Conservation (phyloP, 805 yeast species). For the Brettanomyces sp. region DNA sequence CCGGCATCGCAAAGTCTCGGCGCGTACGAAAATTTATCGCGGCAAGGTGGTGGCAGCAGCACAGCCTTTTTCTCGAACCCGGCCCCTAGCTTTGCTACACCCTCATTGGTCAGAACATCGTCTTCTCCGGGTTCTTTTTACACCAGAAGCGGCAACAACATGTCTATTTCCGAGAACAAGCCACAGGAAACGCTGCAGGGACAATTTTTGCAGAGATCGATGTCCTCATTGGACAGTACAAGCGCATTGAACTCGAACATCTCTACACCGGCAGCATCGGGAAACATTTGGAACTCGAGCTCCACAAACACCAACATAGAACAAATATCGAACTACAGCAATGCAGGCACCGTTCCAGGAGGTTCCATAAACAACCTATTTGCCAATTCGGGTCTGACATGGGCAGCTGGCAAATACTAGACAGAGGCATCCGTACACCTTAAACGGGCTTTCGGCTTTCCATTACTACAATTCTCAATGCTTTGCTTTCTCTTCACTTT, state of each 20-base stretch:
- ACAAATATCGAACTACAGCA: background rate
- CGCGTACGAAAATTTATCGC: background rate
- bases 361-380: conserved; percentile 4
- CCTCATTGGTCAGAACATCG: background rate
- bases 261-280: no score
- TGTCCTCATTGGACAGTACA: no score
- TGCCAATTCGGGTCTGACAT: background rate
- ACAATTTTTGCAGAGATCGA: no score
- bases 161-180: background rate
- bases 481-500: background rate
- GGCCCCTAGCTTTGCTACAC: background rate
- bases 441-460: background rate
- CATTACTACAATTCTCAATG: background rate
- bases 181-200: no score
- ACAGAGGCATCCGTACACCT: background rate
- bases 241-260: no score
- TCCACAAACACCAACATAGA: no score
- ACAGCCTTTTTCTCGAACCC: background rate
- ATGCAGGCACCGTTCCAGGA: background rate
- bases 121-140: background rate
- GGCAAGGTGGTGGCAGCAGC: background rate
- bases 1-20: background rate
- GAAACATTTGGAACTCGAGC: no score
- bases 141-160: background rate
- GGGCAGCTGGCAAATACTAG: conserved; percentile 1